Evolutionary conservation across 345 rosid genomes (phyloP).

Genomic region (Alliaria petiolata): DNA sequence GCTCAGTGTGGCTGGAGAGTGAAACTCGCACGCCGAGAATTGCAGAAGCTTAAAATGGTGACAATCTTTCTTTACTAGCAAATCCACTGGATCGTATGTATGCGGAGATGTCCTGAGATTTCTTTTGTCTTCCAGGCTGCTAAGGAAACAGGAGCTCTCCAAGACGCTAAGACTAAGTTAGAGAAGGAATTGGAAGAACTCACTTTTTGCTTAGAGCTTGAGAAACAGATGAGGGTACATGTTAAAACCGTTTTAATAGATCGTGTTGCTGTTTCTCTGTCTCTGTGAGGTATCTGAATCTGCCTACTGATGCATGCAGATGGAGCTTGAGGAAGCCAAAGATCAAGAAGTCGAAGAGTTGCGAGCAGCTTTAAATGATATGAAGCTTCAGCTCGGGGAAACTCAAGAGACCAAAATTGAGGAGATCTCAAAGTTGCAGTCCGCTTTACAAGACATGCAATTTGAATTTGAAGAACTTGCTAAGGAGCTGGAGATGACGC

Average conservation of each 20-base stretch:
- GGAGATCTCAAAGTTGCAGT: conserved; percentile 46
- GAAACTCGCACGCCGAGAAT: conserved; percentile 69
- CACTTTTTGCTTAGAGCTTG: conserved; percentile 35
- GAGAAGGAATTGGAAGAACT: conserved; percentile 33
- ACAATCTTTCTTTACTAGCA: conserved; percentile 15
- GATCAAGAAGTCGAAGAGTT: conserved; percentile 38
- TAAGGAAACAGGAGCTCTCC: conserved; percentile 40
- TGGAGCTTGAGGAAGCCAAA: conserved; percentile 53
- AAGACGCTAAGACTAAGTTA: conserved; percentile 34
- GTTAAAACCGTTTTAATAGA: background rate
- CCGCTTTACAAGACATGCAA: conserved; percentile 42
- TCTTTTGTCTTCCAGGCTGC: conserved; percentile 30
- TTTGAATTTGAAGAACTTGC: conserved; percentile 64
- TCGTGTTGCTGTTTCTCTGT: conserved; percentile 2
- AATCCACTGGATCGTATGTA: background rate
- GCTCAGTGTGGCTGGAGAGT: conserved; percentile 86
- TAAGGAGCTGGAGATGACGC: conserved; percentile 53
- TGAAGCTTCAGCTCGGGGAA: conserved; percentile 61
- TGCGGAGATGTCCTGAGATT: background rate
- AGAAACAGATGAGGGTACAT: conserved; percentile 40
- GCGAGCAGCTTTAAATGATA: conserved; percentile 36
- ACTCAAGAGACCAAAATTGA: conserved; percentile 51
- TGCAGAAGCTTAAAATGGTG: conserved; percentile 84
- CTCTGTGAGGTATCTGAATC: conserved; percentile 21
- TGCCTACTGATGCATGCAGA: conserved; percentile 46